A percentile compares a stretch with the other conserved stretches of the same genome.
Conservation (phyloP, 805 yeast genomes). For the Candida boidinii region DNA sequence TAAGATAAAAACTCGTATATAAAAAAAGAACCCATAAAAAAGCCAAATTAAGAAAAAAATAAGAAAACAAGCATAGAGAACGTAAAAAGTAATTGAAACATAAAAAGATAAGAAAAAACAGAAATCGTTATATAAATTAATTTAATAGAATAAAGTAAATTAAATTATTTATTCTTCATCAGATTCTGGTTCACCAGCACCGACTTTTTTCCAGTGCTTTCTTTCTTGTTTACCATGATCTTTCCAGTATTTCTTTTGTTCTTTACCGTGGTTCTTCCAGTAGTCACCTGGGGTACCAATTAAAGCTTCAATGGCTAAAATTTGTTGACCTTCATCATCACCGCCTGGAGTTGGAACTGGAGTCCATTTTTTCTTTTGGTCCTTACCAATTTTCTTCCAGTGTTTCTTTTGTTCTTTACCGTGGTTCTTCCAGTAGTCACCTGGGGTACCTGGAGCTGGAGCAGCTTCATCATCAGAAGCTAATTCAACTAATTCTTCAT, state of each 20-base stretch:
- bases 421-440: slow-evolving; percentile 13
- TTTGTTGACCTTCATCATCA: not conserved
- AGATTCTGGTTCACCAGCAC: too few species aligned
- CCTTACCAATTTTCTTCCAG: slow-evolving; percentile 18
- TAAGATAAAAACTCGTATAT: too few species aligned
- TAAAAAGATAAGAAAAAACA: too few species aligned
- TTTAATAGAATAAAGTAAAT: too few species aligned
- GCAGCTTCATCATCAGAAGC: slow-evolving; percentile 1
- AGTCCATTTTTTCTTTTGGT: slow-evolving; percentile 16
- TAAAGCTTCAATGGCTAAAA: not conserved
- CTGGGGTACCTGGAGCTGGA: slow-evolving; percentile 8
- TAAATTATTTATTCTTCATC: too few species aligned
- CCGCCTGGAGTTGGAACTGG: slow-evolving; percentile 8
- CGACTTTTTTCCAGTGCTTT: slow-evolving; percentile 3
- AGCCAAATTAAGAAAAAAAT: too few species aligned
- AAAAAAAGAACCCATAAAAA: too few species aligned
- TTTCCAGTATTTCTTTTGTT: slow-evolving; percentile 2
- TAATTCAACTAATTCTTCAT: not conserved
- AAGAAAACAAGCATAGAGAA: too few species aligned
- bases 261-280: slow-evolving; percentile 1
- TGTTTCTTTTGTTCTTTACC: slow-evolving; percentile 15
- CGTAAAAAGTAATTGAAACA: too few species aligned
- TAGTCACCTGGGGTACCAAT: not conserved
- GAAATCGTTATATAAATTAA: too few species aligned
- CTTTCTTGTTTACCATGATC: slow-evolving; percentile 2